A percentile compares a stretch with the other conserved stretches of the same genome.
Evolutionary conservation across 2,329 filamentous ascomycete genomes (phyloP).

Genomic region (Colletotrichum sp.): DNA sequence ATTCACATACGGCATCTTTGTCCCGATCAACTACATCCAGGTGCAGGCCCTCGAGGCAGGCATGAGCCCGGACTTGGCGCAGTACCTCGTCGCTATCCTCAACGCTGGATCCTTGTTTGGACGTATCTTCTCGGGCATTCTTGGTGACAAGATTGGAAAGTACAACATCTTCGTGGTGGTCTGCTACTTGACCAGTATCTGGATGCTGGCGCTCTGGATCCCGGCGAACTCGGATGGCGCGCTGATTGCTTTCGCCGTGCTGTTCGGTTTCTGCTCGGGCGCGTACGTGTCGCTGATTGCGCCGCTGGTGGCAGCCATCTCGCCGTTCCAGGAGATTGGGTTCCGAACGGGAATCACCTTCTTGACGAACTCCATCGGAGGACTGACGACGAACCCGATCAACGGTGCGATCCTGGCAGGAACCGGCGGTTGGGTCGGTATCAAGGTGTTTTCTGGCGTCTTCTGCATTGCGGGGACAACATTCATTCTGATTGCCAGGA

Average conservation of each 20-base stretch:
- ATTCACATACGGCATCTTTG: slow-evolving; percentile 39
- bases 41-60: slow-evolving; percentile 33
- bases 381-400: slow-evolving; percentile 62
- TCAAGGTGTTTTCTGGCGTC: slow-evolving; percentile 42
- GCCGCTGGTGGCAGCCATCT: slow-evolving; percentile 54
- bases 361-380: slow-evolving; percentile 58
- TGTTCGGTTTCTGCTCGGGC: slow-evolving; percentile 48
- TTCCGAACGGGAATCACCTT: slow-evolving; percentile 52
- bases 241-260: slow-evolving; percentile 41
- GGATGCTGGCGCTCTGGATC: slow-evolving; percentile 48
- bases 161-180: slow-evolving; percentile 51
- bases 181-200: slow-evolving; percentile 42
- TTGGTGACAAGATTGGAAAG: slow-evolving; percentile 39
- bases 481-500: slow-evolving; percentile 26
- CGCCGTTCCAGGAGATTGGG: slow-evolving; percentile 58
- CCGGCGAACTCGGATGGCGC: slow-evolving; percentile 31
- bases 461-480: slow-evolving; percentile 34
- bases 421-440: slow-evolving; percentile 32
- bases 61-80: slow-evolving; percentile 29
- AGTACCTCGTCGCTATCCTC: slow-evolving; percentile 42
- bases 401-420: slow-evolving; percentile 48
- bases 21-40: slow-evolving; percentile 40
- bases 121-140: slow-evolving; percentile 34
- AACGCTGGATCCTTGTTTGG: slow-evolving; percentile 44
- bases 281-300: slow-evolving; percentile 44